Conservation (phyloP, 768 basidiomycete genomes). For the Lentinus tigrinus region DNA sequence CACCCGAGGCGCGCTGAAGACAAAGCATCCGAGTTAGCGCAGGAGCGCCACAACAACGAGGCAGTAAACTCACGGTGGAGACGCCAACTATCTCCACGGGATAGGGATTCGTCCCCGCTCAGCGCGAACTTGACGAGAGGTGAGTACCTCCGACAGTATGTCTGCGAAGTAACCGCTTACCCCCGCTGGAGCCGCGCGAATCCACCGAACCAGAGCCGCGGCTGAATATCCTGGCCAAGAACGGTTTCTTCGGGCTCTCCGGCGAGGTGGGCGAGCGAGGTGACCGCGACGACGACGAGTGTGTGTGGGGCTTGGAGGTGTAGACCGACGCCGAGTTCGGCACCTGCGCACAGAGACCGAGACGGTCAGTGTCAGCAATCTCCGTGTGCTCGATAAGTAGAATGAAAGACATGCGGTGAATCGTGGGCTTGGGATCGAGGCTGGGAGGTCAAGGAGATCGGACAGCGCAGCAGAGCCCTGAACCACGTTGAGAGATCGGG, state of each 20-base stretch:
- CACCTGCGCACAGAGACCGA: slow-evolving; percentile 27
- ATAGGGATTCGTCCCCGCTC: slow-evolving; percentile 9
- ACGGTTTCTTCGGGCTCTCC: slow-evolving; percentile 47
- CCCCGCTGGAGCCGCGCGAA: slow-evolving; percentile 20
- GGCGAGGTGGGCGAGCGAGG: slow-evolving; percentile 36
- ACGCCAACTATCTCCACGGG: slow-evolving; percentile 5
- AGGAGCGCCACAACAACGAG: neutral
- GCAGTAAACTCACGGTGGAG: neutral
- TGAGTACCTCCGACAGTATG: slow-evolving; percentile 21
- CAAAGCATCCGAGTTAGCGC: neutral
- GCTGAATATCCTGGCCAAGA: slow-evolving; percentile 61
- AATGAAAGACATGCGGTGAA: slow-evolving; percentile 10
- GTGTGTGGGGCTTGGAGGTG: slow-evolving; percentile 58
- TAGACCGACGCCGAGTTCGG: slow-evolving; percentile 50
- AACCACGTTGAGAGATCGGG: slow-evolving; percentile 4
- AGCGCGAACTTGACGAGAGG: slow-evolving; percentile 13
- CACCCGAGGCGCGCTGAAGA: no score
- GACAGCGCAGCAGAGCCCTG: slow-evolving; percentile 13
- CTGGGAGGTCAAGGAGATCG: neutral
- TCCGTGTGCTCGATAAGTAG: slow-evolving; percentile 4
- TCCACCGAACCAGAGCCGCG: slow-evolving; percentile 22
- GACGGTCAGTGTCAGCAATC: slow-evolving; percentile 9
- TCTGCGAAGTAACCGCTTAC: slow-evolving; percentile 22
- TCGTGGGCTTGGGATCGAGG: slow-evolving; percentile 3
- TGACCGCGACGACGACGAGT: slow-evolving; percentile 46